Percentiles rank a stretch among this genome's conserved stretches.
These are phyloP conservation scores for Jamesozyma gamospora DNA, from an alignment of 805 yeast species.

Conservation along the genomic window DNA sequence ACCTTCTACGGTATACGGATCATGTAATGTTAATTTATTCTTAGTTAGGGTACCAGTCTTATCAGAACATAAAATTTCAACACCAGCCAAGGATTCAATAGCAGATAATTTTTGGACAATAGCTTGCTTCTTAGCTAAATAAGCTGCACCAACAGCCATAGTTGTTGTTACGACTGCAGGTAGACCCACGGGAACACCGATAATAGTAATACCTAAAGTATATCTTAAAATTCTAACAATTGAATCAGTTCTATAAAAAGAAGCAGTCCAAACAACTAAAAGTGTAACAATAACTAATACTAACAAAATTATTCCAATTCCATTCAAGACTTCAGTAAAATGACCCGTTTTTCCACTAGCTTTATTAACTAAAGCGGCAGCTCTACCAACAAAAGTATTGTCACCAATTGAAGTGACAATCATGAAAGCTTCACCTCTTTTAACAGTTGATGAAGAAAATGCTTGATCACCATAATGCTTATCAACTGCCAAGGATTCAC, in stretches of 20 bases:
- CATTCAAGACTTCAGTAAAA: slow-evolving; percentile 94
- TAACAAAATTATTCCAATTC: slow-evolving; percentile 88
- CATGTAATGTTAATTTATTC: slow-evolving; percentile 90
- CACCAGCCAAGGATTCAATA: slow-evolving; percentile 95
- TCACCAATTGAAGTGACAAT: slow-evolving; percentile 92
- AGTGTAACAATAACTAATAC: slow-evolving; percentile 81
- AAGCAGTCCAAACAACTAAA: slow-evolving; percentile 82
- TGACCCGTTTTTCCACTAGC: slow-evolving; percentile 91
- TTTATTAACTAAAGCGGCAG: slow-evolving; percentile 91
- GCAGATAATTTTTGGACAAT: slow-evolving; percentile 95
- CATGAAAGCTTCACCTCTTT: slow-evolving; percentile 93
- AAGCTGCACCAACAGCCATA: slow-evolving; percentile 99
- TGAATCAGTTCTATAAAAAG: slow-evolving; percentile 83
- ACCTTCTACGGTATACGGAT: slow-evolving; percentile 96
- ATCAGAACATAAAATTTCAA: slow-evolving; percentile 94
- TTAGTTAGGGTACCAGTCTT: slow-evolving; percentile 97
- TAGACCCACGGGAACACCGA: slow-evolving; percentile 97
- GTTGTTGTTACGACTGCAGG: slow-evolving; percentile 98
- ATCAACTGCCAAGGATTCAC: slow-evolving; percentile 94
- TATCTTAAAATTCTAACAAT: slow-evolving; percentile 82
- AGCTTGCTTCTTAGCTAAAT: slow-evolving; percentile 93
- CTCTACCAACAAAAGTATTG: slow-evolving; percentile 91
- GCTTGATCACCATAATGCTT: slow-evolving; percentile 78
- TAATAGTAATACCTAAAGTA: slow-evolving; percentile 90
- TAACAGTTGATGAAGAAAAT: slow-evolving; percentile 89